Conservation (phyloP, 2,329 filamentous ascomycete species). For the Exophiala sp. region DNA sequence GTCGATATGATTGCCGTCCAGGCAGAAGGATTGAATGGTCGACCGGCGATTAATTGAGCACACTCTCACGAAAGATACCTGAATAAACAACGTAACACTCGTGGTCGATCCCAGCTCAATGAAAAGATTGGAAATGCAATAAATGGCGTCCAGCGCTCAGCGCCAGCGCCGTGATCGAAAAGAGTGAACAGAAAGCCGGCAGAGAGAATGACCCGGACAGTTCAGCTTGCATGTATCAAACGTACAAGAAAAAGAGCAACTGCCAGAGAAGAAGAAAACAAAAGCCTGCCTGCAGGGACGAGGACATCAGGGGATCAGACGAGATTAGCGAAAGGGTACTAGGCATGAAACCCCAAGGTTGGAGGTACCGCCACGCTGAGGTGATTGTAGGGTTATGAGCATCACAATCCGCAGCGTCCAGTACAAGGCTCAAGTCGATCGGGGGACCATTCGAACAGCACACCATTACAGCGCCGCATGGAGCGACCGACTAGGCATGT, state of each 20-base stretch:
- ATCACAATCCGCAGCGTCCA: no score
- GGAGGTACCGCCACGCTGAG: not conserved
- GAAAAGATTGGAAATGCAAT: not conserved
- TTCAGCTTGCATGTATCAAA: slow-evolving; percentile 9
- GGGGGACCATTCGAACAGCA: no score
- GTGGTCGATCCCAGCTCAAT: not conserved
- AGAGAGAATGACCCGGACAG: slow-evolving; percentile 17
- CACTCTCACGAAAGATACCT: not conserved
- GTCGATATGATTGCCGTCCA: not conserved
- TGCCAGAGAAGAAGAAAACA: not conserved
- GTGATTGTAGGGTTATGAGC: not conserved
- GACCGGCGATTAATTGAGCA: no score
- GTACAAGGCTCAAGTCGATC: no score
- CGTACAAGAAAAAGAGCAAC: slow-evolving; percentile 6
- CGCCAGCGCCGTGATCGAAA: slow-evolving; percentile 17
- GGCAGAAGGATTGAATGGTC: not conserved
- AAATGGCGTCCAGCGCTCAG: slow-evolving; percentile 24
- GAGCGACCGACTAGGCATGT: slow-evolving; percentile 9
- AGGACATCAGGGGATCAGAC: not conserved
- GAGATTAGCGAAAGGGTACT: not conserved
- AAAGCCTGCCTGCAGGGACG: not conserved
- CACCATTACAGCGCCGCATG: slow-evolving; percentile 5
- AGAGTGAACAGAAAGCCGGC: slow-evolving; percentile 2
- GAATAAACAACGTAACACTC: not conserved
- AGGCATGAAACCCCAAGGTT: not conserved